Base-by-base conservation (phyloP, 495 filamentous ascomycete genomes). In the Penicillium subrubescens region DNA sequence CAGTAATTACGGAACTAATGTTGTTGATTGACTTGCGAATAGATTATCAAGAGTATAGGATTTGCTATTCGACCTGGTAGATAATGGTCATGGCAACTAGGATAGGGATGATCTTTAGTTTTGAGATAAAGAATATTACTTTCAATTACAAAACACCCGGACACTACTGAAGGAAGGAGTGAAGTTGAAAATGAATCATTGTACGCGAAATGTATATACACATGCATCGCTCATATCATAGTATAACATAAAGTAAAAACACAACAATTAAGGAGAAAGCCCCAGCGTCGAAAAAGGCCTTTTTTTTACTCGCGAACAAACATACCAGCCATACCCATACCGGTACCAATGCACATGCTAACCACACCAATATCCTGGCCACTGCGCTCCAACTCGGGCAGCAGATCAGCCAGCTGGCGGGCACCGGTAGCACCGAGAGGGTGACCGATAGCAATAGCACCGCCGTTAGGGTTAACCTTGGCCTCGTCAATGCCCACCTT, bases 361-460 rank as follows among this genome's bases (percentile, higher is more conserved):
- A 91, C 87, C 29, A 92, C 88, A 51, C 90, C 90, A 33, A 90
- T 79, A 72, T 91, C 81, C 53, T 87, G 84, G 21, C 83, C 83
- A 57, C 87, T 87, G 63, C 86, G 79, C 74, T 82, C 81, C 74
- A 90, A 68, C 77, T 92, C 89, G 23, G 83, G 85, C 69, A 97
- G 73, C 50, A 96, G 75, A 34, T 91, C 93, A 57, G 86, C 88
- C 57, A 92, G 79, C 85, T 94, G 89, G 63, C 94, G 82, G 51
- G 92, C 91, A 50, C 94, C 94, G 19, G 94, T 97, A 57, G 92
- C 92, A 48, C 94, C 94, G n/a, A 97, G 85, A 55, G 94, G 94
- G 74, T 97, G 94, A 21, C 94, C 94, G 27, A 97, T 83, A 57
- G 94, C 94, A 76, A 97, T 97, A 19, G 94, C 93, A 64, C 94